Evolutionary conservation across 441 rosid genomes (phyloP).

Genomic region (Pelargonium citronellum): DNA sequence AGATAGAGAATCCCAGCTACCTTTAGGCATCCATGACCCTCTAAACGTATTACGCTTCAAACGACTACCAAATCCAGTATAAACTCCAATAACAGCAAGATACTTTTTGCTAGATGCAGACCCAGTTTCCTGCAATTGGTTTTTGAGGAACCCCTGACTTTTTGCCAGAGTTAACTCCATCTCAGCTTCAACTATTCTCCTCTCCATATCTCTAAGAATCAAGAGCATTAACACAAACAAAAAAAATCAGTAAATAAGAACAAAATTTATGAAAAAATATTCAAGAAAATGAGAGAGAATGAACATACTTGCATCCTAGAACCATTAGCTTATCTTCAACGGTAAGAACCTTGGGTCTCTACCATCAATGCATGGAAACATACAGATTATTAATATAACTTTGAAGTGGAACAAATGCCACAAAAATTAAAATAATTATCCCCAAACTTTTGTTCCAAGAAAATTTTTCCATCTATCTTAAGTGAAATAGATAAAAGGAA

Average conservation of each 20-base stretch:
- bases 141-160: slow-evolving; percentile 73
- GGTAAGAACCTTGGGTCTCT: slow-evolving; percentile 91
- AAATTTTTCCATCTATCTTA: not conserved
- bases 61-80: slow-evolving; percentile 84
- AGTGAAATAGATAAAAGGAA: not conserved
- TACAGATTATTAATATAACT: slow-evolving; percentile 4
- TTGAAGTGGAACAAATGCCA: not conserved
- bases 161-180: slow-evolving; percentile 92
- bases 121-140: slow-evolving; percentile 36
- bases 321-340: slow-evolving; percentile 80
- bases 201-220: slow-evolving; percentile 64
- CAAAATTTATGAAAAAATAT: slow-evolving; percentile 13
- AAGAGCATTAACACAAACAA: slow-evolving; percentile 13
- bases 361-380: slow-evolving; percentile 26
- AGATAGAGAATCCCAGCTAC: slow-evolving; percentile 28
- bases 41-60: slow-evolving; percentile 68
- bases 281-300: slow-evolving; percentile 3
- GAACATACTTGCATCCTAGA: slow-evolving; percentile 85
- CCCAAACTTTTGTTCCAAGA: not conserved
- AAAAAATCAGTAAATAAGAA: not conserved
- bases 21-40: slow-evolving; percentile 95
- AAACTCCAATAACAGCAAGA: slow-evolving; percentile 89
- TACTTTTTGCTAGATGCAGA: slow-evolving; percentile 50
- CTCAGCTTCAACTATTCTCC: slow-evolving; percentile 82
- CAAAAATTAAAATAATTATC: not conserved